phyloP scores from a whole-genome alignment of 139 green algal genomes.

The Volvox africanus region DNA sequence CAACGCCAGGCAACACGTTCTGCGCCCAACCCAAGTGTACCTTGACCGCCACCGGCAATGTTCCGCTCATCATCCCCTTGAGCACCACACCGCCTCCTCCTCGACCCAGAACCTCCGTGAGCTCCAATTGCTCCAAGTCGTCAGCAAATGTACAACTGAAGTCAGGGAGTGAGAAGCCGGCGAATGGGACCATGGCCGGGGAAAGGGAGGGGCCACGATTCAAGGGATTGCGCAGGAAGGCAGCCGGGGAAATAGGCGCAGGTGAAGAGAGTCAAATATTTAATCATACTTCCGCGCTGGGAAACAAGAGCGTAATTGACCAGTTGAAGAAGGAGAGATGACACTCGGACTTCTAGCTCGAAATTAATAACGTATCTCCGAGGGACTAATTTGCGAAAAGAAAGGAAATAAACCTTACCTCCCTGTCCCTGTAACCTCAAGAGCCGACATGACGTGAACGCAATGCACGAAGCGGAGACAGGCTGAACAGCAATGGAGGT shows the following conservation, averaged over 20 bases:
- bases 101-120: constrained; percentile 13
- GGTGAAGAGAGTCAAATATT: not conserved
- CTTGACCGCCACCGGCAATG: constrained; percentile 25
- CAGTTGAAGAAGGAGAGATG: not conserved
- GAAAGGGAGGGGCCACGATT: not conserved
- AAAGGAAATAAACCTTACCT: too few relatives aligned
- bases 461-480: too few relatives aligned
- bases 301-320: not conserved
- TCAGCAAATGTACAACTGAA: not conserved
- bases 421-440: too few relatives aligned
- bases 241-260: not conserved
- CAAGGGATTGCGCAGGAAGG: too few relatives aligned
- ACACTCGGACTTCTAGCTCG: not conserved
- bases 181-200: not conserved
- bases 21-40: not conserved
- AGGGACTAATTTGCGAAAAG: too few relatives aligned
- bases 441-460: too few relatives aligned
- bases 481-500: too few relatives aligned
- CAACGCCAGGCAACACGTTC: too few relatives aligned
- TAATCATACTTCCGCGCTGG: too few relatives aligned
- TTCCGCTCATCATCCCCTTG: constrained; percentile 19
- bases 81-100: constrained; percentile 36
- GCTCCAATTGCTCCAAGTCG: constrained; percentile 34
- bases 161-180: not conserved
- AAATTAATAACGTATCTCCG: not conserved